Percentiles rank a stretch among this genome's conserved stretches.
These are phyloP conservation scores for Penicillium longicatenatum DNA, from an alignment of 495 filamentous ascomycete genomes.

Conservation along the genomic window DNA sequence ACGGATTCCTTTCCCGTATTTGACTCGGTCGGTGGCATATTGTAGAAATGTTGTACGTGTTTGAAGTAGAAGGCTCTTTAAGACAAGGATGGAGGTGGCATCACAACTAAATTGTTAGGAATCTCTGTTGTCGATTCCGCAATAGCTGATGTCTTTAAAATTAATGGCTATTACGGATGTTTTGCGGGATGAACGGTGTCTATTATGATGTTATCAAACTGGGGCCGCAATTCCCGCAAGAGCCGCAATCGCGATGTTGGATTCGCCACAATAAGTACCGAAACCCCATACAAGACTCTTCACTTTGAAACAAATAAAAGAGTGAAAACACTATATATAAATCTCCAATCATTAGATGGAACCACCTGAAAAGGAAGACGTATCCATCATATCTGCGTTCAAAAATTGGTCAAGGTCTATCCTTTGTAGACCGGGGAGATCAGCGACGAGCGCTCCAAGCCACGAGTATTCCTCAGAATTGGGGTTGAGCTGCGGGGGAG, in stretches of 20 bases:
- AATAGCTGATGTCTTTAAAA: background rate
- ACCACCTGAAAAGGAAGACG: slow-evolving; percentile 9
- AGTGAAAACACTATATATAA: background rate
- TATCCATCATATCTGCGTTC: slow-evolving; percentile 31
- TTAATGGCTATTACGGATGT: background rate
- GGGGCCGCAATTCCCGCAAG: slow-evolving; percentile 9
- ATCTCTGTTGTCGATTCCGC: too few species aligned
- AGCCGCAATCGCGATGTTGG: background rate
- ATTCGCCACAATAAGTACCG: too few species aligned
- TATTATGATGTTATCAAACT: background rate
- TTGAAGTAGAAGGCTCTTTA: background rate
- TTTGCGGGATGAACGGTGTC: background rate
- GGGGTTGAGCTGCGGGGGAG: slow-evolving; percentile 17
- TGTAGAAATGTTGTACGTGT: background rate
- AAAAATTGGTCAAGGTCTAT: slow-evolving; percentile 40
- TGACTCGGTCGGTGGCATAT: background rate
- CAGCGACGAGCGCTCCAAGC: slow-evolving; percentile 42
- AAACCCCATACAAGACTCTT: too few species aligned
- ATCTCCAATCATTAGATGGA: background rate
- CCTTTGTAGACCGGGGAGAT: slow-evolving; percentile 38
- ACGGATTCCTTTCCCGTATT: background rate
- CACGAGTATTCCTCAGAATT: slow-evolving; percentile 34
- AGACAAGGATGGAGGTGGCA: background rate
- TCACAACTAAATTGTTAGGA: background rate
- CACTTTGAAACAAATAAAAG: background rate